phyloP scores from a whole-genome alignment of 225 moss, liverwort and hornwort genomes.

The Straminergon stramineum region DNA sequence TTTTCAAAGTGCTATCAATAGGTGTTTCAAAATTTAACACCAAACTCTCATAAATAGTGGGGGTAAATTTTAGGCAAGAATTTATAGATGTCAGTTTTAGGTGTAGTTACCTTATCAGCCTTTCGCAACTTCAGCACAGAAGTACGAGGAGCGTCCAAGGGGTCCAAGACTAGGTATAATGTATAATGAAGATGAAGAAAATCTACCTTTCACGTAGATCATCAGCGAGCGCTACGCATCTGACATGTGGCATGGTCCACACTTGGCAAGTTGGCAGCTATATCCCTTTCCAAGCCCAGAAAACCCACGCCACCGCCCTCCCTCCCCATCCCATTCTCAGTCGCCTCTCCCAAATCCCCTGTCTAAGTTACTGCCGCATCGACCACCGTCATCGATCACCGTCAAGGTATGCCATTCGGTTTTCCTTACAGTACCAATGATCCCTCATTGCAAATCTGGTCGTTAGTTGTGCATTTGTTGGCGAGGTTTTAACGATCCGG shows the following conservation, averaged over 20 bases:
- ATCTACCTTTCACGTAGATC: not conserved
- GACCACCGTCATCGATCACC: not conserved
- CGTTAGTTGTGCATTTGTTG: not conserved
- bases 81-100: not conserved
- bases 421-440: not conserved
- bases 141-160: not conserved
- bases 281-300: not conserved
- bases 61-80: not conserved
- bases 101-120: not conserved
- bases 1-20: not conserved
- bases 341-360: not conserved
- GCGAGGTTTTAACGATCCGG: not conserved
- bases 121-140: not conserved
- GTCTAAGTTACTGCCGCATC: not conserved
- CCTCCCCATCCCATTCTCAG: not conserved
- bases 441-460: not conserved
- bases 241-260: not conserved
- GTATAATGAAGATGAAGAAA: not conserved
- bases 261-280: conserved; percentile 21
- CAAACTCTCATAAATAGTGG: not conserved
- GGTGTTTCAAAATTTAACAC: not conserved
- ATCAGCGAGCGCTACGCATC: not conserved
- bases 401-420: not conserved
- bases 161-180: not conserved
- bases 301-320: not conserved